Evolutionary conservation across 441 rosid species (phyloP).

Genomic region (Populus tomentosa): DNA sequence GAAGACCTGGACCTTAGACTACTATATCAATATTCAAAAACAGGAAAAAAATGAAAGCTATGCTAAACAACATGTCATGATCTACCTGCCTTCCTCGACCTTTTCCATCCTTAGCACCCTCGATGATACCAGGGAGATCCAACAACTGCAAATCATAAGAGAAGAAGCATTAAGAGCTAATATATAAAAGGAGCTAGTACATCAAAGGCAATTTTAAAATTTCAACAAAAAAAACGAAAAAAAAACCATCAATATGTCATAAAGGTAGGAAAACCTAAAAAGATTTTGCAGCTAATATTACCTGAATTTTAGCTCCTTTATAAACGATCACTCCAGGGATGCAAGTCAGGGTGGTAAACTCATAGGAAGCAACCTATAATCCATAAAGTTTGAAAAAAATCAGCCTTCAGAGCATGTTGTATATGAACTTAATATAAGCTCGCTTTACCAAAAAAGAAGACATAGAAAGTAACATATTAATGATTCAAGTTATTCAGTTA

Average conservation of each 20-base stretch:
- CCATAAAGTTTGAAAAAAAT: conserved; percentile 9
- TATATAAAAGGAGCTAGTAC: background rate
- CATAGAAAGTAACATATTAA: background rate
- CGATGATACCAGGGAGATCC: conserved; percentile 98
- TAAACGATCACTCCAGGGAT: conserved; percentile 90
- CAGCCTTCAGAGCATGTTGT: conserved; percentile 1
- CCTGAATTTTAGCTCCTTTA: conserved; percentile 99
- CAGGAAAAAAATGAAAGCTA: background rate
- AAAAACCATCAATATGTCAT: background rate
- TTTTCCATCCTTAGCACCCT: conserved; percentile 99
- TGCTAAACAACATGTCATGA: background rate
- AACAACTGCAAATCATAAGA: conserved; percentile 52
- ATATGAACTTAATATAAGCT: too few species aligned
- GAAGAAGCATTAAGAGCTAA: background rate
- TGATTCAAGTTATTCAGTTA: background rate
- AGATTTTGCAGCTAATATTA: conserved; percentile 13
- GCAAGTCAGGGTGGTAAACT: conserved; percentile 94
- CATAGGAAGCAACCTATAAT: conserved; percentile 93
- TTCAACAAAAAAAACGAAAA: background rate
- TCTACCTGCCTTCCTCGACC: conserved; percentile 97
- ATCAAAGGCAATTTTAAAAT: background rate
- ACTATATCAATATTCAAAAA: background rate
- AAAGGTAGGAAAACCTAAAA: background rate
- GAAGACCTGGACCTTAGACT: background rate
- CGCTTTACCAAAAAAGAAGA: background rate